phyloP scores from a whole-genome alignment of 495 filamentous ascomycete genomes.

The Trichocladium uniseriatum region DNA sequence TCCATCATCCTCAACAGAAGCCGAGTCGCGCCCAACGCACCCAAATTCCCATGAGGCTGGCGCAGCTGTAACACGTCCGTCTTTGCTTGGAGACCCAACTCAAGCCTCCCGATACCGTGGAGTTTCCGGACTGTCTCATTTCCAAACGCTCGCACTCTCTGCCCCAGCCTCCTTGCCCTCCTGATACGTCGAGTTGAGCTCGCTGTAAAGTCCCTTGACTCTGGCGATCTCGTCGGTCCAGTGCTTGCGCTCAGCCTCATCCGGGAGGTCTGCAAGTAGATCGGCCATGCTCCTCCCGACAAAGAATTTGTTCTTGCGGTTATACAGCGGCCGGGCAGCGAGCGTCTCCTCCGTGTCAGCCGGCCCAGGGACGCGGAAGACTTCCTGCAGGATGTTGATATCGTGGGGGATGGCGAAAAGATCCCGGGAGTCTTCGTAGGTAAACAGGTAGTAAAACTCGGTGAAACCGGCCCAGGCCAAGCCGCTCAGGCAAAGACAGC shows the following conservation, averaged over 20 bases:
- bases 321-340: constrained; percentile 28
- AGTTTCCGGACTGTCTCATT: constrained; percentile 13
- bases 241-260: constrained; percentile 13
- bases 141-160: constrained; percentile 34
- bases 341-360: constrained; percentile 19
- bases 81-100: no score
- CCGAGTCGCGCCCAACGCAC: no score
- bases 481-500: constrained; percentile 33
- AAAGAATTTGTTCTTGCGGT: constrained; percentile 34
- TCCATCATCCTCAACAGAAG: no score
- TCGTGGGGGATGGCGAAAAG: constrained; percentile 34
- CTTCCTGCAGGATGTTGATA: constrained; percentile 34
- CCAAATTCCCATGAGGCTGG: no score
- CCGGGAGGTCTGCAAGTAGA: constrained; percentile 21
- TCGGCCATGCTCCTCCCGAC: constrained; percentile 28
- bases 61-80: no score
- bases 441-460: constrained; percentile 38
- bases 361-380: constrained; percentile 28
- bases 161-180: constrained; percentile 25
- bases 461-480: constrained; percentile 38
- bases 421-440: constrained; percentile 36
- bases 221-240: constrained; percentile 24
- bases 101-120: no score
- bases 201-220: constrained; percentile 30
- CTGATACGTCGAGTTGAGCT: constrained; percentile 30